A percentile compares a stretch with the other conserved stretches of the same genome.
phyloP scores from a whole-genome alignment of 2,329 filamentous ascomycete species.

The Epichloe aotearoae region DNA sequence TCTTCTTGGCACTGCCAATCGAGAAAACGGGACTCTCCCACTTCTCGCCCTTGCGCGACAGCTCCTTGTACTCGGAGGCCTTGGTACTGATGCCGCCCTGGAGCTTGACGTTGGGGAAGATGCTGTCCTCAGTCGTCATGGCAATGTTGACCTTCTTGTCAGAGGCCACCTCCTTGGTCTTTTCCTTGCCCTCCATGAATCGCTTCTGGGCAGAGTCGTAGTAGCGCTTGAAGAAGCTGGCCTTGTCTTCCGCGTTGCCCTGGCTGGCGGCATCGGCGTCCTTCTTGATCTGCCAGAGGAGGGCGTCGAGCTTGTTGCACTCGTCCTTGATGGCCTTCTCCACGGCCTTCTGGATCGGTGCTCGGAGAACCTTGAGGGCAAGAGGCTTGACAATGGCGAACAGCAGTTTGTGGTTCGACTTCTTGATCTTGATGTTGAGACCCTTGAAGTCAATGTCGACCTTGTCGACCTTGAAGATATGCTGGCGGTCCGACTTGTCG shows the following conservation, averaged over 20 bases:
- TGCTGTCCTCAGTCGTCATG: constrained; percentile 64
- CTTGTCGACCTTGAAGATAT: constrained; percentile 92
- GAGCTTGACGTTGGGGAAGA: constrained; percentile 74
- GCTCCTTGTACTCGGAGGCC: constrained; percentile 83
- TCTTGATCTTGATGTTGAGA: constrained; percentile 77
- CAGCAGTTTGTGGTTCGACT: constrained; percentile 89
- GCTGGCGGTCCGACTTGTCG: constrained; percentile 58
- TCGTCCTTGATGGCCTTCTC: constrained; percentile 83
- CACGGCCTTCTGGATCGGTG: constrained; percentile 72
- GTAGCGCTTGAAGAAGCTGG: constrained; percentile 83
- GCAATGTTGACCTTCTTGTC: constrained; percentile 53
- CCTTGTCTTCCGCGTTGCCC: constrained; percentile 53
- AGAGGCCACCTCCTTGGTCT: constrained; percentile 47
- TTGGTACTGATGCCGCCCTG: constrained; percentile 78
- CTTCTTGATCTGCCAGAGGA: constrained; percentile 64
- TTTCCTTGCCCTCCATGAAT: constrained; percentile 61
- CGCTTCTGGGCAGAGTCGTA: constrained; percentile 60
- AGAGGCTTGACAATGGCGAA: constrained; percentile 81
- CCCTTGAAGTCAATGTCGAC: constrained; percentile 72
- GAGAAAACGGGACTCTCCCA: constrained; percentile 95
- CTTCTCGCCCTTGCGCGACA: constrained; percentile 75
- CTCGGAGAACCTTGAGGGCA: constrained; percentile 69
- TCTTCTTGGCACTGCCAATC: constrained; percentile 65
- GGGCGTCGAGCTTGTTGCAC: constrained; percentile 59
- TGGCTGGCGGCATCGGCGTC: constrained; percentile 66